Evolutionary conservation across 2,329 filamentous ascomycete genomes (phyloP), one percentile per base, ranked within the genome.

Genomic region (Cercospora nicotianae): DNA sequence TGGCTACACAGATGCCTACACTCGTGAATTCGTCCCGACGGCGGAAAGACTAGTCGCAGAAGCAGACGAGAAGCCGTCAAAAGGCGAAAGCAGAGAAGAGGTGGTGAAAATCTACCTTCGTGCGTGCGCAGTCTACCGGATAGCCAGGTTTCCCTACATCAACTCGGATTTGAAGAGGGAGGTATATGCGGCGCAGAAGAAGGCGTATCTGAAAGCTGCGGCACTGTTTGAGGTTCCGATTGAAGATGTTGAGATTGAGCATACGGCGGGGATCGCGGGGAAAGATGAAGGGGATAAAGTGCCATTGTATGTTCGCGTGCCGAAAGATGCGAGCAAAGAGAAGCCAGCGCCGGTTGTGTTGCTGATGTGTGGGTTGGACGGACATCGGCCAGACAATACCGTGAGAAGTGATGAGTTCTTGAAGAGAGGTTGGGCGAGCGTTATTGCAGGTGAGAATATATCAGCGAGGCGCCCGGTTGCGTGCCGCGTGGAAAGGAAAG

Each of bases 381-480:
- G 87, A 3, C 88, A 90, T 75, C 78, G 87, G 16, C 87, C 87
- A 0, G 88, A 90, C 77, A 89, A 89, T 75, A 88, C 87, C 3
- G 77, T 76, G 62, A 84, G 88, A 0, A 85, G 83, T 51, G 81
- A 90, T 62, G 88, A 89, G 78, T 89, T 90, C 73, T 78, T 89
- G 5, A 77, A 81, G 1, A 84, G 88, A 51, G 89, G 88, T 3
- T 91, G 89, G 88, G 89, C 83, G 0, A 81, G 80, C 9, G 82
- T 91, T 2, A 84, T 89, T 26, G 83, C 83, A n/a, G n/a, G n/a
- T n/a, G n/a, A n/a, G n/a, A n/a, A n/a, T n/a, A n/a, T n/a, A n/a
- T n/a, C n/a, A n/a, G n/a, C n/a, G n/a, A n/a, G n/a, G n/a, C n/a
- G n/a, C n/a, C n/a, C n/a, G n/a, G n/a, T 89, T 26, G 83, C 83